These are phyloP conservation scores for Erodium chrysanthum DNA, from an alignment of 441 rosid genomes.

Conservation along the genomic window DNA sequence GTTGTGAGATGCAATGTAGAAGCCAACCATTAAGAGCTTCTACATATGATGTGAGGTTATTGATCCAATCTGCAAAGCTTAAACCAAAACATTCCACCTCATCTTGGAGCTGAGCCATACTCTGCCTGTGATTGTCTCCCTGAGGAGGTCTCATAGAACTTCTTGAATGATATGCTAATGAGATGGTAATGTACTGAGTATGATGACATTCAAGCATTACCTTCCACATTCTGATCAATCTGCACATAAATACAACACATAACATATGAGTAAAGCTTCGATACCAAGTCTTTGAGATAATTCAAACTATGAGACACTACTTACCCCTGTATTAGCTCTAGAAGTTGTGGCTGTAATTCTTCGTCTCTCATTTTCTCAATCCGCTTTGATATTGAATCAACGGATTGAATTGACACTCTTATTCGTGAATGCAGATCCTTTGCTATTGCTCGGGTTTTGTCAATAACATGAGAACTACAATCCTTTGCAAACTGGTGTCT, in stretches of 20 bases:
- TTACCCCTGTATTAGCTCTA: slow-evolving; percentile 75
- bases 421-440: slow-evolving; percentile 86
- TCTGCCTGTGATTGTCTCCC: slow-evolving; percentile 31
- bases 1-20: slow-evolving; percentile 60
- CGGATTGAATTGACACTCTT: slow-evolving; percentile 74
- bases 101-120: slow-evolving; percentile 51
- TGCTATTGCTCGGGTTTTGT: slow-evolving; percentile 63
- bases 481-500: slow-evolving; percentile 74
- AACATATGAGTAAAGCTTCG: background rate
- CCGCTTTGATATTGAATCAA: slow-evolving; percentile 70
- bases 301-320: background rate
- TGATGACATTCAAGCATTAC: slow-evolving; percentile 91
- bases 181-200: slow-evolving; percentile 82
- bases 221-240: slow-evolving; percentile 88
- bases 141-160: slow-evolving; percentile 30
- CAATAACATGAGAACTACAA: slow-evolving; percentile 50
- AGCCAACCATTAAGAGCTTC: slow-evolving; percentile 78
- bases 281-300: background rate
- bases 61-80: slow-evolving; percentile 66
- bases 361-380: slow-evolving; percentile 91
- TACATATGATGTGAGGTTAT: slow-evolving; percentile 51
- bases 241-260: slow-evolving; percentile 24
- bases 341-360: slow-evolving; percentile 79
- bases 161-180: slow-evolving; percentile 75
- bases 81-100: slow-evolving; percentile 77